These are phyloP conservation scores for Penicillium silybi DNA, from an alignment of 495 filamentous ascomycete genomes.

Conservation along the genomic window DNA sequence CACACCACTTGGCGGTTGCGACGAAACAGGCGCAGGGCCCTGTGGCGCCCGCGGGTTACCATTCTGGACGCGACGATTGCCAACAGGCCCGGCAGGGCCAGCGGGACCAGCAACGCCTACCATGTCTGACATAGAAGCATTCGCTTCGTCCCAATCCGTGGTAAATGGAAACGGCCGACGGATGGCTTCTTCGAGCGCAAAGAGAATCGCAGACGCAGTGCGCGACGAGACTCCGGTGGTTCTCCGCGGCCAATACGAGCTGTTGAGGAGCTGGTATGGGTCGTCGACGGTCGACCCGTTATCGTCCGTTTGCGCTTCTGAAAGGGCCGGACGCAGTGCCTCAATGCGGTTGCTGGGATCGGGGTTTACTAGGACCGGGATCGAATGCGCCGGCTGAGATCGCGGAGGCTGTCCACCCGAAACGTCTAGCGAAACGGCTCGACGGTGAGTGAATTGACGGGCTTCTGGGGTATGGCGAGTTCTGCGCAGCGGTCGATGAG, in stretches of 20 bases:
- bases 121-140: conserved; percentile 91
- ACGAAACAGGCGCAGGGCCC: no score
- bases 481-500: conserved; percentile 50
- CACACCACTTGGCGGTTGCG: conserved; percentile 42
- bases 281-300: conserved; percentile 39
- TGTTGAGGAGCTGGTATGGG: conserved; percentile 28
- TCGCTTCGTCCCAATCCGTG: conserved; percentile 79
- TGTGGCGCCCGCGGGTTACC: conserved; percentile 43
- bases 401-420: conserved; percentile 18
- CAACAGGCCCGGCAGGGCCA: conserved; percentile 30
- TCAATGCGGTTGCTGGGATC: conserved; percentile 20
- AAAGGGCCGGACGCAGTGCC: conserved; percentile 31
- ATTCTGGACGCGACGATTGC: conserved; percentile 47
- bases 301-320: conserved; percentile 38
- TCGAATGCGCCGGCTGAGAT: conserved; percentile 26
- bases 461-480: conserved; percentile 28
- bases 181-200: conserved; percentile 85
- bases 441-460: conserved; percentile 31
- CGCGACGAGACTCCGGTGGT: conserved; percentile 57
- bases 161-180: conserved; percentile 81
- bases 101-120: conserved; percentile 49
- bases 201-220: conserved; percentile 78
- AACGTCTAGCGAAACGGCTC: conserved; percentile 36
- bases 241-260: conserved; percentile 51
- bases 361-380: conserved; percentile 24